Evolutionary conservation across 768 basidiomycete genomes (phyloP), one percentile per base, ranked within the genome.

Genomic region (Kwoniella shandongensis): DNA sequence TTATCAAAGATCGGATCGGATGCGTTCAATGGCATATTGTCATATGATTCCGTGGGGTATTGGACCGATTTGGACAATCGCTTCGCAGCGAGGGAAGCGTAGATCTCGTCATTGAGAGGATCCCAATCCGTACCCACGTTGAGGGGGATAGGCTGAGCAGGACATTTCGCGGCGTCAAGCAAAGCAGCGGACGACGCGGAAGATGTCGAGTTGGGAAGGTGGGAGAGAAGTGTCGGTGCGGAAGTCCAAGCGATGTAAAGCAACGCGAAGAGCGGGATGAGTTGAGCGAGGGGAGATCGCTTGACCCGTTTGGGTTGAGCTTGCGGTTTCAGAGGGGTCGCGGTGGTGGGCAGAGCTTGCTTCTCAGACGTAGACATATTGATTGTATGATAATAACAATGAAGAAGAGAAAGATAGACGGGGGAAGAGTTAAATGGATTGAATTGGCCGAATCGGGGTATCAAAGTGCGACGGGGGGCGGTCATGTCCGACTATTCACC

Each of bases 41-140:
- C 75, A 42, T 58, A 76, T 13, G 75, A 74, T 13, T 65, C 70
- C 18, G 75, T 73, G 35, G 70, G 53, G 50, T 66, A 63, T 44
- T 70, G 71, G 13, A 73, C 69, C 4, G 71, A 61, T 40, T 62
- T 56, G 8, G 68, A 67, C 2, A 73, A 41, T 15, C 71, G 40
- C 22, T 57, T 49, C 7, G 69, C 64, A 22, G 71, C 71, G 17
- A 73, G 61, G 18, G 53, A 46, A 29, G 59, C 60, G 45, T 66
- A 73, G 10, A 26, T 27, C 20, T 63, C 48, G 45, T 67, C 68
- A 36, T 41, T 51, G 3, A 68, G 46, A 2, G 60, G 54, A 49
- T 73, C 53, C 71, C 71, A 73, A 38, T 68, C 64, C 20, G 26
- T 44, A 1, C 71, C 71, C 1, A 58, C 30, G 44, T 68, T 63